Evolutionary conservation across 1,139 yeast genomes (phyloP).

Genomic region (Petasospora rhodanensis): DNA sequence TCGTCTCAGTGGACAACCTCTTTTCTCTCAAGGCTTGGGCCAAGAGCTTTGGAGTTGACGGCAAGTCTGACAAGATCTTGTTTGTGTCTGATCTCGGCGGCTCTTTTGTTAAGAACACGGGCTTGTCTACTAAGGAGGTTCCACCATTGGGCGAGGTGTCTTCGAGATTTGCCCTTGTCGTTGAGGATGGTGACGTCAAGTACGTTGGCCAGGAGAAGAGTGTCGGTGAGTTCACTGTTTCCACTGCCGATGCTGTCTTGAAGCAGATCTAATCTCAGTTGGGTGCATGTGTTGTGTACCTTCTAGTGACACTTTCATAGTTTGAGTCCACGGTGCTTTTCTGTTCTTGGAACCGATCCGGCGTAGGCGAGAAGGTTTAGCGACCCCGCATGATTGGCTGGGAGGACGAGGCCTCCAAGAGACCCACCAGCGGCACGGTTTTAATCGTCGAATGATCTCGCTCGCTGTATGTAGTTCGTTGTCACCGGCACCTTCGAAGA

Average conservation of each 20-base stretch:
- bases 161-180: slow-evolving; percentile 63
- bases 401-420: no score
- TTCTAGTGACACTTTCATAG: not conserved
- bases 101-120: slow-evolving; percentile 48
- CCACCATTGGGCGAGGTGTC: slow-evolving; percentile 50
- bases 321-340: not conserved
- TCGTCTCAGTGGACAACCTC: slow-evolving; percentile 74
- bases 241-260: slow-evolving; percentile 41
- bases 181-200: slow-evolving; percentile 55
- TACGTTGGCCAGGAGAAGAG: slow-evolving; percentile 49
- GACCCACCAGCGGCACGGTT: no score
- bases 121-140: slow-evolving; percentile 46
- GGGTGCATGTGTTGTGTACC: no score
- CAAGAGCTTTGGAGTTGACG: slow-evolving; percentile 46
- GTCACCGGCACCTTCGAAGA: no score
- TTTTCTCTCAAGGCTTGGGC: slow-evolving; percentile 80
- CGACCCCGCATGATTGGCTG: no score
- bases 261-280: no score
- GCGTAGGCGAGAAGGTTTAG: no score
- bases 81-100: slow-evolving; percentile 73
- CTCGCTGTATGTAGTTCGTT: no score
- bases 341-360: no score
- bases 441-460: no score
- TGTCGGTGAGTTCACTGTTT: slow-evolving; percentile 53
- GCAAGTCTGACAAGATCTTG: slow-evolving; percentile 38